Evolutionary conservation across 768 basidiomycete species (phyloP).

Genomic region (Auricularia auricula-judae): DNA sequence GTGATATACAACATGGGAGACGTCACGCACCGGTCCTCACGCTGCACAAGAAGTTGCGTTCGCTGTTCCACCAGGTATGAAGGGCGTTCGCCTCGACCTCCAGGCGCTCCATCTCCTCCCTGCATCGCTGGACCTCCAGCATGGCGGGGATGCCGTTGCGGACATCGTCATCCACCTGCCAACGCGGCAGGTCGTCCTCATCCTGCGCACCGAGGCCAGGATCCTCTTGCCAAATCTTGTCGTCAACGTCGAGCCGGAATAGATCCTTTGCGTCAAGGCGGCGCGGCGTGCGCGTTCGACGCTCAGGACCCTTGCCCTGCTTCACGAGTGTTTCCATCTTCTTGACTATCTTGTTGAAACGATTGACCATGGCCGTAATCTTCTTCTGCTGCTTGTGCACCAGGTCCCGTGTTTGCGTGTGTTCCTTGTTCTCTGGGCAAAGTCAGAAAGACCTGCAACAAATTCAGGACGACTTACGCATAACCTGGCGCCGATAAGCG

Average conservation of each 20-base stretch:
- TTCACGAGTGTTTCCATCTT: not conserved
- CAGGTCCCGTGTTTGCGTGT: not conserved
- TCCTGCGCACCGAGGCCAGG: not conserved
- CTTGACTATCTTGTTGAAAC: not conserved
- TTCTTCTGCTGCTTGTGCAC: not conserved
- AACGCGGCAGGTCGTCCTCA: not conserved
- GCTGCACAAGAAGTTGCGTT: no score
- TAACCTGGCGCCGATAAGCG: not conserved
- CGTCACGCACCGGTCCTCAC: not conserved
- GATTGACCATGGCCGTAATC: not conserved
- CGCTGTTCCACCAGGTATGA: not conserved
- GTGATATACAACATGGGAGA: no score
- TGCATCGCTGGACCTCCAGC: not conserved
- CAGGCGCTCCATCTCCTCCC: not conserved
- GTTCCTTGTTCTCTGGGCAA: not conserved
- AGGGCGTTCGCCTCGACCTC: not conserved
- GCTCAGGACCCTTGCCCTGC: not conserved
- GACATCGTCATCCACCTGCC: not conserved
- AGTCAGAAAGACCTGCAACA: not conserved
- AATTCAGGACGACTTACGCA: not conserved
- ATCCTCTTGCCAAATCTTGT: constrained; percentile 2
- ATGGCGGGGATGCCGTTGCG: not conserved
- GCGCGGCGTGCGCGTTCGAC: not conserved
- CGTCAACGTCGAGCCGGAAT: not conserved
- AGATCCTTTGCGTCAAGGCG: not conserved